Percentiles rank a stretch among this genome's conserved stretches.
Conservation (phyloP, 2,329 filamentous ascomycete species). For the Cercospora brassicicola region DNA sequence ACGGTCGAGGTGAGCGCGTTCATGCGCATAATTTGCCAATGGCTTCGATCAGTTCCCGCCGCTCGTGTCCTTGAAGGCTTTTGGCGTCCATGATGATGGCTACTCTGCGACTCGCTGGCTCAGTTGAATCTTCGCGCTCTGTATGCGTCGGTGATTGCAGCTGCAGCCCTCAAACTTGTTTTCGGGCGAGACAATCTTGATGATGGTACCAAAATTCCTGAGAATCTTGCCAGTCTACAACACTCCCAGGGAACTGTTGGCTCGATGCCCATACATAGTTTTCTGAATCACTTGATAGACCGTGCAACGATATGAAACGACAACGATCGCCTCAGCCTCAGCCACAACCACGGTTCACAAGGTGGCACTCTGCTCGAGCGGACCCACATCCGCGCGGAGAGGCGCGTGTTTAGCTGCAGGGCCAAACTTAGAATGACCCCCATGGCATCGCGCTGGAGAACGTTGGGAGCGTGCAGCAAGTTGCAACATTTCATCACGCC, state of each 20-base stretch:
- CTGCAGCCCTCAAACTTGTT: not conserved
- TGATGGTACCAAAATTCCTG: not conserved
- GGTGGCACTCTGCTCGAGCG: not conserved
- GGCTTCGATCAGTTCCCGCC: not conserved
- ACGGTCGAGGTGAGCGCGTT: slow-evolving; percentile 37
- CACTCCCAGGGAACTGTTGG: not conserved
- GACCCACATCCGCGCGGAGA: not conserved
- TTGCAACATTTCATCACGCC: not conserved
- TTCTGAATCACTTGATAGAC: not conserved
- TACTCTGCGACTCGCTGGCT: not conserved
- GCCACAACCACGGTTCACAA: too few relatives aligned
- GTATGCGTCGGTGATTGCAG: not conserved
- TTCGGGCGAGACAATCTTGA: not conserved
- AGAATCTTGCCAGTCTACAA: not conserved
- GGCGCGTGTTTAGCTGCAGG: not conserved
- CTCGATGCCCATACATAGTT: not conserved
- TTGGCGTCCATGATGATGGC: not conserved
- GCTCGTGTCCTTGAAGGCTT: not conserved
- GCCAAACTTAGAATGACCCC: not conserved
- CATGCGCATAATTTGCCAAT: not conserved
- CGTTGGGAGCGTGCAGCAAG: not conserved
- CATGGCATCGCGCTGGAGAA: not conserved
- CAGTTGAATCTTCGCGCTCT: not conserved
- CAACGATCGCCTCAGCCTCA: not conserved
- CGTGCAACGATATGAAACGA: not conserved